Conservation (phyloP, 495 filamentous ascomycete genomes). For the Annulohypoxylon moriforme region DNA sequence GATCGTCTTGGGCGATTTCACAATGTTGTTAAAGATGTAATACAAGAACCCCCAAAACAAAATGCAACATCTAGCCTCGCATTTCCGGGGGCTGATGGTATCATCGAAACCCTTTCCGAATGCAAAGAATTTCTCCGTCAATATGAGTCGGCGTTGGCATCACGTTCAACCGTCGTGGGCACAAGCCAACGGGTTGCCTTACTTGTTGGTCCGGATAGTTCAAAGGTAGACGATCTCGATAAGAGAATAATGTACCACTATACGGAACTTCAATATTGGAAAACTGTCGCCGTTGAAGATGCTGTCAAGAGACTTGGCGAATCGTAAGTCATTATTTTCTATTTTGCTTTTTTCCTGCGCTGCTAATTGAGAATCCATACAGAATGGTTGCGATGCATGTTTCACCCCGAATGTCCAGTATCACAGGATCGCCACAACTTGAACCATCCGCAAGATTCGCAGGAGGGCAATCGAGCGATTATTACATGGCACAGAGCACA, state of each 20-base stretch:
- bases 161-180: conserved; percentile 9
- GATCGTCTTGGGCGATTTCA: conserved; percentile 33
- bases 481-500: background rate
- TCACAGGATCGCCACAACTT: background rate
- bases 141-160: conserved; percentile 34
- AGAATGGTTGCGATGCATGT: conserved; percentile 21
- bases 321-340: conserved; percentile 33
- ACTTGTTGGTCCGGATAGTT: conserved; percentile 29
- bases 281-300: conserved; percentile 10
- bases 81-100: conserved; percentile 23
- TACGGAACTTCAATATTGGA: conserved; percentile 33
- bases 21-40: conserved; percentile 24
- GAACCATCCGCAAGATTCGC: conserved; percentile 16
- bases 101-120: conserved; percentile 42
- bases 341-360: background rate
- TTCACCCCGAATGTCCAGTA: background rate
- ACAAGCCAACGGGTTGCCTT: conserved; percentile 32
- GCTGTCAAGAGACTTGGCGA: conserved; percentile 18
- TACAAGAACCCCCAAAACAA: conserved; percentile 9
- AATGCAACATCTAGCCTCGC: conserved; percentile 17
- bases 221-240: conserved; percentile 37
- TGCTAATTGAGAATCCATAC: conserved; percentile 14
- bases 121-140: conserved; percentile 41
- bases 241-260: conserved; percentile 37
- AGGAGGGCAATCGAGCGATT: background rate